These are phyloP conservation scores for Aristolochia contorta DNA, from an alignment of 164 flowering plant species.

Conservation along the genomic window DNA sequence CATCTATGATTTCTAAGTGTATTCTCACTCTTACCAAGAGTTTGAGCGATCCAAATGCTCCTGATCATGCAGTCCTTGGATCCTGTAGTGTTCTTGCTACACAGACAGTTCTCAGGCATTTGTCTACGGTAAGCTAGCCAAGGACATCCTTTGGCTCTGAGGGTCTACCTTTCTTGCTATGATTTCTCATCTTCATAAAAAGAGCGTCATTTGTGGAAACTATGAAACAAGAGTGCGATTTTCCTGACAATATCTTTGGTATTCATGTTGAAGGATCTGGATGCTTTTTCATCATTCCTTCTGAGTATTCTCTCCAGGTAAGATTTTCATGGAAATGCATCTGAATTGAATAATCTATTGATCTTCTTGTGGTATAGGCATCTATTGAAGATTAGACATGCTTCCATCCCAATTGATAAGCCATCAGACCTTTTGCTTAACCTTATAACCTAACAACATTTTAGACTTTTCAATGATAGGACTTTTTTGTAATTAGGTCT, in stretches of 20 bases:
- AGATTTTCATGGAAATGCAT: not conserved
- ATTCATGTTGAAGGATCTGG: slow-evolving; percentile 44
- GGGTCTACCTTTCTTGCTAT: not conserved
- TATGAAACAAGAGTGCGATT: not conserved
- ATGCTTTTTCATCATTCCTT: slow-evolving; percentile 70
- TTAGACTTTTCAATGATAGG: no score
- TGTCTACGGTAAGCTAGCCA: slow-evolving; percentile 52
- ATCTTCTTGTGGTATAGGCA: slow-evolving; percentile 1
- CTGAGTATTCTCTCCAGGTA: slow-evolving; percentile 85
- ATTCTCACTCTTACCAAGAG: slow-evolving; percentile 59
- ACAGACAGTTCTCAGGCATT: slow-evolving; percentile 76
- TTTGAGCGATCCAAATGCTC: slow-evolving; percentile 44
- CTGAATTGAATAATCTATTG: not conserved
- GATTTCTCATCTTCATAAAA: no score
- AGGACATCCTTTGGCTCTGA: not conserved
- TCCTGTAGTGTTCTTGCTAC: slow-evolving; percentile 79
- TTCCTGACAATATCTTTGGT: not conserved
- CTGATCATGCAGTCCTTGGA: slow-evolving; percentile 82
- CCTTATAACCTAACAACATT: no score
- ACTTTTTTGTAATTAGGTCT: no score
- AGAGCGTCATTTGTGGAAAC: no score
- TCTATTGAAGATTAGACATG: not conserved
- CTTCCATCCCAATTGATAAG: no score
- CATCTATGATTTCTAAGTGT: slow-evolving; percentile 69
- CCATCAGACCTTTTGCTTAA: no score